Percentiles rank a stretch among this genome's conserved stretches.
These are phyloP conservation scores for Berberis thunbergii DNA, from an alignment of 164 flowering plant species.

Conservation along the genomic window DNA sequence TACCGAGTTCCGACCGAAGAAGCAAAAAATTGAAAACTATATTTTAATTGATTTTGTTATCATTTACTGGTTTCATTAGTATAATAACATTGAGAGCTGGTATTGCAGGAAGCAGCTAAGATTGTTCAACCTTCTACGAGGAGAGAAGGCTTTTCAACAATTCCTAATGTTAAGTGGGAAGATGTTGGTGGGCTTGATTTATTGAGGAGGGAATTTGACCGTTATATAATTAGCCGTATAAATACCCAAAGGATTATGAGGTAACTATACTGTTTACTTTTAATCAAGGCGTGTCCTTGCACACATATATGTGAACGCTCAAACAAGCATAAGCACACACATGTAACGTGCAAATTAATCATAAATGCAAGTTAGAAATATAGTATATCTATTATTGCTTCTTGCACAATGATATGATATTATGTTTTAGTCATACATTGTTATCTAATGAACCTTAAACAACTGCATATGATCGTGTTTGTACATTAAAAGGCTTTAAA, in stretches of 20 bases:
- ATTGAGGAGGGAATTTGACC: conserved; percentile 60
- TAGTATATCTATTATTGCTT: too few relatives aligned
- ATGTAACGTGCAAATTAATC: too few relatives aligned
- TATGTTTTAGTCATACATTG: too few relatives aligned
- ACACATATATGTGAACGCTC: neutral
- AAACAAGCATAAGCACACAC: too few relatives aligned
- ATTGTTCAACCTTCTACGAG: conserved; percentile 75
- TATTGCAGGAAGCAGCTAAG: conserved; percentile 66
- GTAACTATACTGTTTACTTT: conserved; percentile 21
- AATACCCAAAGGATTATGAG: conserved; percentile 56
- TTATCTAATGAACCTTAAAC: too few relatives aligned
- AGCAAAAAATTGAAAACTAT: too few relatives aligned
- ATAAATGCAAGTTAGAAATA: too few relatives aligned
- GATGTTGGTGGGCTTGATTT: conserved; percentile 86
- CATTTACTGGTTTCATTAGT: neutral
- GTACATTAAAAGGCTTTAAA: too few relatives aligned
- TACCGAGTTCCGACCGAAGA: too few relatives aligned
- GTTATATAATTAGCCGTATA: conserved; percentile 55
- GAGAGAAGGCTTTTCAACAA: conserved; percentile 88
- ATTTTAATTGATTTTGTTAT: neutral
- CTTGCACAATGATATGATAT: too few relatives aligned
- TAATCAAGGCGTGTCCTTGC: neutral
- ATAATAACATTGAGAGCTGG: neutral
- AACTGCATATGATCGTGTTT: too few relatives aligned
- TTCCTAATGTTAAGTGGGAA: conserved; percentile 88